Evolutionary conservation across 2,329 filamentous ascomycete genomes (phyloP).

Genomic region (Xylariaceae sp.): DNA sequence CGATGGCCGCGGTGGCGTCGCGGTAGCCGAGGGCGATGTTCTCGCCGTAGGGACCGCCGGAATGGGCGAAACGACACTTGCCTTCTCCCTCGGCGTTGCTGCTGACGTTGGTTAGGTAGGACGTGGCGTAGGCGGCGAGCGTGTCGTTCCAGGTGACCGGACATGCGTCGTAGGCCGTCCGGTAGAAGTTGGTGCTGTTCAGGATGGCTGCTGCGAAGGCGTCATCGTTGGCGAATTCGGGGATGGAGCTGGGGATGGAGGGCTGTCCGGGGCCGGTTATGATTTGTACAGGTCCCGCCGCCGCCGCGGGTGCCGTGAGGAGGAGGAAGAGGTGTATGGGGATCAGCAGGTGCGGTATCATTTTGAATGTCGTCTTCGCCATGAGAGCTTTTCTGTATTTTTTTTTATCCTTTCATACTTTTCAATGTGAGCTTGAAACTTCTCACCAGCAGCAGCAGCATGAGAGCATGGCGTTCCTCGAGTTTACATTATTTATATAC

Average conservation of each 20-base stretch:
- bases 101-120: slow-evolving; percentile 41
- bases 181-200: slow-evolving; percentile 61
- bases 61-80: slow-evolving; percentile 36
- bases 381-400: not conserved
- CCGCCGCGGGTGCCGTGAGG: slow-evolving; percentile 2
- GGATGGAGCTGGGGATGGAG: slow-evolving; percentile 22
- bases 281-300: not conserved
- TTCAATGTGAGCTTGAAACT: not conserved
- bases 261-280: slow-evolving; percentile 25
- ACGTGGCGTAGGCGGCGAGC: slow-evolving; percentile 46
- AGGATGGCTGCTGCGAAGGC: slow-evolving; percentile 52
- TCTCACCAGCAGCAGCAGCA: not conserved
- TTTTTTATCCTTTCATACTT: not conserved
- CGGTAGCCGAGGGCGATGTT: slow-evolving; percentile 65
- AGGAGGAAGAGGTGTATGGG: slow-evolving; percentile 8
- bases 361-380: not conserved
- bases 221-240: slow-evolving; percentile 32
- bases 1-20: slow-evolving; percentile 54
- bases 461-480: too few relatives aligned
- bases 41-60: slow-evolving; percentile 62
- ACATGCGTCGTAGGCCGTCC: slow-evolving; percentile 55
- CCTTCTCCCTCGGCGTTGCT: not conserved
- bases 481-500: too few relatives aligned
- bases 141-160: slow-evolving; percentile 60
- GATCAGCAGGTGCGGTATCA: not conserved